Evolutionary conservation across 371 early-diverging fungal species (phyloP).

Genomic region (Chytridiales sp.): DNA sequence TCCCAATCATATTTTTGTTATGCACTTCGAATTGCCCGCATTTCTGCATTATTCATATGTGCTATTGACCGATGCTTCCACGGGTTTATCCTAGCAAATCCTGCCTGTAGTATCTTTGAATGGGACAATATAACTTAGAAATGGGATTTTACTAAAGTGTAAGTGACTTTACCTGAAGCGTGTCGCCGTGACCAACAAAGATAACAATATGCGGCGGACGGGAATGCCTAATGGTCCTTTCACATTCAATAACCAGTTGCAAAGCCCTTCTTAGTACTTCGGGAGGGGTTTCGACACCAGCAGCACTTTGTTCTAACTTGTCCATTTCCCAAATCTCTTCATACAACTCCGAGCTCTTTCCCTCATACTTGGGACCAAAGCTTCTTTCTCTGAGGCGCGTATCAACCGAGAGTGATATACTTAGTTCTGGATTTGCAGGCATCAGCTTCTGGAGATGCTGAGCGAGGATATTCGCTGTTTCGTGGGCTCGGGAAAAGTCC

Average conservation of each 20-base stretch:
- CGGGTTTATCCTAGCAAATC: not conserved
- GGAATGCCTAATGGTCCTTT: not conserved
- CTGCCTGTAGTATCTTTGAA: not conserved
- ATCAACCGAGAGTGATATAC: not conserved
- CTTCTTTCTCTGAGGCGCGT: conserved; percentile 20
- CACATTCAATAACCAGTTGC: not conserved
- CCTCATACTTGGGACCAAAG: conserved; percentile 25
- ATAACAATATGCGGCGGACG: conserved; percentile 6
- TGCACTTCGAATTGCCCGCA: too few relatives aligned
- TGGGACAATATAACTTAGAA: not conserved
- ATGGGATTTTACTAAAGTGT: not conserved
- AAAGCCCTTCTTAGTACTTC: not conserved
- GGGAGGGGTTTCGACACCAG: not conserved
- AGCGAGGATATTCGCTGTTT: conserved; percentile 17
- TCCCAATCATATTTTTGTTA: too few relatives aligned
- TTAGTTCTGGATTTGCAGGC: not conserved
- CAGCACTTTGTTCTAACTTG: not conserved
- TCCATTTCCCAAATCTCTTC: conserved; percentile 18
- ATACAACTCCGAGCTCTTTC: conserved; percentile 7
- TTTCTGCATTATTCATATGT: conserved; percentile 25
- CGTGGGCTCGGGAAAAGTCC: conserved; percentile 22
- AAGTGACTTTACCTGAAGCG: conserved; percentile 21
- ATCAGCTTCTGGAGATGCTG: not conserved
- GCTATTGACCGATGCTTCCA: conserved; percentile 18
- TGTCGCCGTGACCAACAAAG: conserved; percentile 27